These are phyloP conservation scores for Rhazya stricta DNA, from an alignment of 257 asterid species.

Conservation along the genomic window DNA sequence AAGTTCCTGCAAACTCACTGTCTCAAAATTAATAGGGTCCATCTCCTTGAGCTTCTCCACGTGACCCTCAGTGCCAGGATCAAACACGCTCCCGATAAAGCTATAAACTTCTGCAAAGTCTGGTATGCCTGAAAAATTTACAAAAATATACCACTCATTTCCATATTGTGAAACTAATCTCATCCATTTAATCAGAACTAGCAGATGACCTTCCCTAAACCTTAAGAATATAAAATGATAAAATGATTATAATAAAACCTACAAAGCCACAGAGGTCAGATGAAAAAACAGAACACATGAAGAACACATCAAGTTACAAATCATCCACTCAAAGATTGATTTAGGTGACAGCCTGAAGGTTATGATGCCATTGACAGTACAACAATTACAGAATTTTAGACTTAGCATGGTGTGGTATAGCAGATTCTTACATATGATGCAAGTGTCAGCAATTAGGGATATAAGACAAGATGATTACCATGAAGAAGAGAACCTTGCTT, in stretches of 20 bases:
- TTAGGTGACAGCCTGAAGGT: not conserved
- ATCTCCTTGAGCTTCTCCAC: conserved; percentile 92
- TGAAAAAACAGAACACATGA: not conserved
- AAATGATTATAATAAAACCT: too few relatives aligned
- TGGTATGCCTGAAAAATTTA: conserved; percentile 54
- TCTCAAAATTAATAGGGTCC: conserved; percentile 95
- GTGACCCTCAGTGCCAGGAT: conserved; percentile 67
- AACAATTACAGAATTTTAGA: not conserved
- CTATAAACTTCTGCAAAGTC: conserved; percentile 95
- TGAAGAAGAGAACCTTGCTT: conserved; percentile 46
- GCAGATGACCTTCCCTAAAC: not conserved
- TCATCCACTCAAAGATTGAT: not conserved
- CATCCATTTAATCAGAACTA: not conserved
- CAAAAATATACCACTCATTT: not conserved
- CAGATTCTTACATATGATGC: not conserved
- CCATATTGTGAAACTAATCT: not conserved
- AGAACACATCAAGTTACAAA: too few relatives aligned
- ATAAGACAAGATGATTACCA: conserved; percentile 35
- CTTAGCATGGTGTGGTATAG: not conserved
- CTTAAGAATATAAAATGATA: not conserved
- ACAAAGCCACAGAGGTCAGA: too few relatives aligned
- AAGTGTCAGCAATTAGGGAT: not conserved
- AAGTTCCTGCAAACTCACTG: conserved; percentile 48
- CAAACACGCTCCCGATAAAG: conserved; percentile 93
- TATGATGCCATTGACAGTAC: not conserved